phyloP scores from a whole-genome alignment of 2,329 filamentous ascomycete genomes.

The Pseudogymnoascus verrucosus region DNA sequence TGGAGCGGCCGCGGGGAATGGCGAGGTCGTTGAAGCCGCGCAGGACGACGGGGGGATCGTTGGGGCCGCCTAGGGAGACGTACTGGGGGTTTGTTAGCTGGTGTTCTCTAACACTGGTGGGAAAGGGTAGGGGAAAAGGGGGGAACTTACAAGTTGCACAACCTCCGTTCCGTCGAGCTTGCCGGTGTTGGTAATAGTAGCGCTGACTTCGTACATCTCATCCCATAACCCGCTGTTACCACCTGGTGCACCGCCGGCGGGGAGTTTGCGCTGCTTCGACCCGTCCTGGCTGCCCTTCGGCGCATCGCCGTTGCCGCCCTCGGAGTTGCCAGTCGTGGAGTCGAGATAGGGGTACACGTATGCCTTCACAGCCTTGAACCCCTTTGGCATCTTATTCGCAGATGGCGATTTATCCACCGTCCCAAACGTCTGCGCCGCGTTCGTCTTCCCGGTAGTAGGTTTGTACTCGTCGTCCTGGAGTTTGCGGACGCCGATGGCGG shows the following conservation, averaged over 20 bases:
- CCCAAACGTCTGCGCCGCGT: constrained; percentile 54
- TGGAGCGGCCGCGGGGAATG: constrained; percentile 60
- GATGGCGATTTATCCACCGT: constrained; percentile 52
- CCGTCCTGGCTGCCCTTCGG: constrained; percentile 36
- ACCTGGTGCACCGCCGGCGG: constrained; percentile 44
- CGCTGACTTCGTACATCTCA: constrained; percentile 43
- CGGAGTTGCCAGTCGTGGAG: constrained; percentile 27
- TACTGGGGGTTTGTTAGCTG: constrained; percentile 56
- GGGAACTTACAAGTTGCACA: constrained; percentile 47
- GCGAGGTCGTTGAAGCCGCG: constrained; percentile 74
- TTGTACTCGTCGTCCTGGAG: constrained; percentile 21
- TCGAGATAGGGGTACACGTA: constrained; percentile 51
- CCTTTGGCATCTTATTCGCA: constrained; percentile 61
- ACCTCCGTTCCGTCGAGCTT: constrained; percentile 46
- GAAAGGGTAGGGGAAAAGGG: too few species aligned
- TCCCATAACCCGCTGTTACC: constrained; percentile 48
- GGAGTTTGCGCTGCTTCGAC: constrained; percentile 35
- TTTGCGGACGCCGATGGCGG: constrained; percentile 45
- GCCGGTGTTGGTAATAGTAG: constrained; percentile 50
- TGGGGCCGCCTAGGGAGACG: constrained; percentile 68
- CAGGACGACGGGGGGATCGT: constrained; percentile 59
- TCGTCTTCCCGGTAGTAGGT: constrained; percentile 54
- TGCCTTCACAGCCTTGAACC: constrained; percentile 34
- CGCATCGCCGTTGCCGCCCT: constrained; percentile 27
- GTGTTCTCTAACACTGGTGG: too few species aligned